Conservation (phyloP, 768 basidiomycete species). For the Suillus ampliporus region DNA sequence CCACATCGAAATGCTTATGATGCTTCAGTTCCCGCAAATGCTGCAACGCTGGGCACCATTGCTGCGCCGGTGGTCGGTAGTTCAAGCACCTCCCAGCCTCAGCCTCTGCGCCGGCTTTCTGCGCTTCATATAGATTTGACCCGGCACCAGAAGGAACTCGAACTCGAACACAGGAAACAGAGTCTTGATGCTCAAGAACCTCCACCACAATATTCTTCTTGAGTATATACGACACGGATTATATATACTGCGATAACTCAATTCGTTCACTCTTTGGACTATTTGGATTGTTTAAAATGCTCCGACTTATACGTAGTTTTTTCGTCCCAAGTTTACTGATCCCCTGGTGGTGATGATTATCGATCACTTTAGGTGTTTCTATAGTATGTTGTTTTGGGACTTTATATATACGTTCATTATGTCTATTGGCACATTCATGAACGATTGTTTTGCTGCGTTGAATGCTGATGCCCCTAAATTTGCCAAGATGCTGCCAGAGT, state of each 20-base stretch:
- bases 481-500: not conserved
- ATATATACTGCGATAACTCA: not conserved
- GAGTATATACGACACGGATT: not conserved
- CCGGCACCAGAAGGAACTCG: slow-evolving; percentile 14
- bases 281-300: too few relatives aligned
- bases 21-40: not conserved
- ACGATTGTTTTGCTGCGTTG: not conserved
- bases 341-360: not conserved
- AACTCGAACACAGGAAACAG: slow-evolving; percentile 8
- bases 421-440: too few relatives aligned
- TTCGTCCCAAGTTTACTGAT: not conserved
- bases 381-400: not conserved
- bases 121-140: slow-evolving; percentile 8
- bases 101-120: not conserved
- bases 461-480: not conserved
- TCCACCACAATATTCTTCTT: slow-evolving; percentile 13
- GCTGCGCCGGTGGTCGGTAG: slow-evolving; percentile 87
- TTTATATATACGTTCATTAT: not conserved
- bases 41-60: slow-evolving; percentile 48
- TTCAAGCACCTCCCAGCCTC: slow-evolving; percentile 22
- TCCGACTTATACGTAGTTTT: too few relatives aligned
- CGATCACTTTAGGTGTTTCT: not conserved
- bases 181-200: slow-evolving; percentile 10
- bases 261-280: not conserved
- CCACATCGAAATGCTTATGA: not conserved